Evolutionary conservation across 108 stramenopile genomes (phyloP), one percentile per base, ranked within the genome.

Genomic region (Conticribra weissflogii): DNA sequence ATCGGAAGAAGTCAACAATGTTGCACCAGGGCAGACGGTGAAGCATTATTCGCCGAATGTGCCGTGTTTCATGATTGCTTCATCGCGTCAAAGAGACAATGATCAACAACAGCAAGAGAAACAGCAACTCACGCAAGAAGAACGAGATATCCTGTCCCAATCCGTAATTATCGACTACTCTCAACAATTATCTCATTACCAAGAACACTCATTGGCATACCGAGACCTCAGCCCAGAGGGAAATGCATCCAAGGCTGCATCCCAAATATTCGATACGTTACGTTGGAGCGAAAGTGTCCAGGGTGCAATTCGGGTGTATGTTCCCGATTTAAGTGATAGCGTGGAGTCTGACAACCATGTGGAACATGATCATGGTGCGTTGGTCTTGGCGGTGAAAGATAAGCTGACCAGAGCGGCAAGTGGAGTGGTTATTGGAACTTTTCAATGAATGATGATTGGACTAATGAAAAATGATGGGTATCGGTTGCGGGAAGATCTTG

Each of bases 11-110:
- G 82, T 81, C 18, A 69, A 79, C 22, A 83, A 83, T 53, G 93
- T 93, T 3, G 93, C 96, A 1, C 98, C 98, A 0, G 98, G 98
- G 2, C 98, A 98, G 79, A 86, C 83, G 18, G 73, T 97, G 65
- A 95, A 91, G 32, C 98, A 98, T 68, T 98, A 98, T 75, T 95
- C 98, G 21, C 98, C 98, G n/a, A 81, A 96, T 70, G 80, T 96
- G 18, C 87, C 89, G 21, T 90, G 90, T 52, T 95, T 76, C 66
- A 81, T 97, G 58, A 32, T 96, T 66, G 54, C 46, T 30, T 17
- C 23, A 9, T 72, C 85, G 4, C 47, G 67, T 1, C 49, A 78
- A 53, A 61, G 66, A 17, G 31, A 32, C 23, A 23, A 16, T n/a
- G 27, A 63, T 0, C 30, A 53, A 4, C 33, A 36, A 21, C 32